Percentiles rank a stretch among this genome's conserved stretches.
These are phyloP conservation scores for Xylaria multiplex DNA, from an alignment of 2,329 filamentous ascomycete genomes.

Conservation along the genomic window DNA sequence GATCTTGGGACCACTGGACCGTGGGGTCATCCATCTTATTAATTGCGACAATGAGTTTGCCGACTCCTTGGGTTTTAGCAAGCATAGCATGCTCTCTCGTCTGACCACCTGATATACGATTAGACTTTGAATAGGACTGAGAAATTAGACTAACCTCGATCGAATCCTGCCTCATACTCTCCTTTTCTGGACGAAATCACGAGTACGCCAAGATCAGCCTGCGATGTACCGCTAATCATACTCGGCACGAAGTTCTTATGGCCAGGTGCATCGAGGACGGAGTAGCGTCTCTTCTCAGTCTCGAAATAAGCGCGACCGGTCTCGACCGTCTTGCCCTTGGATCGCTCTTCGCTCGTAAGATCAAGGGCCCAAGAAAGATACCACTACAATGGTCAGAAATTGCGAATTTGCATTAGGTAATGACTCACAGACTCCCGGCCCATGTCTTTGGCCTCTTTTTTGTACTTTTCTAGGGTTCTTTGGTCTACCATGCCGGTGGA, in stretches of 20 bases:
- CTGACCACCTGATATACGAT: conserved; percentile 91
- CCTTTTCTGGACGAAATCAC: conserved; percentile 97
- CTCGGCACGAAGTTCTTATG: conserved; percentile 98
- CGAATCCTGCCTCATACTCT: conserved; percentile 98
- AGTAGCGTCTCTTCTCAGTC: conserved; percentile 95
- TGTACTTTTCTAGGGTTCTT: conserved; percentile 84
- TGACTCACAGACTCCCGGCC: conserved; percentile 78
- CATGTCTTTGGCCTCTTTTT: conserved; percentile 93
- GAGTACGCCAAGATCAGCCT: conserved; percentile 92
- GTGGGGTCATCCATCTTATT: conserved; percentile 93
- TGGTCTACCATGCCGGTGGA: no score
- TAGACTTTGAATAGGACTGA: neutral
- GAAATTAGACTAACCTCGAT: conserved; percentile 52
- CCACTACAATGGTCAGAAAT: conserved; percentile 61
- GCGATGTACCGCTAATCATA: conserved; percentile 96
- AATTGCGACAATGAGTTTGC: conserved; percentile 65
- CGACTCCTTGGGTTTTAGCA: conserved; percentile 97
- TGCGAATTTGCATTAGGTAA: no score
- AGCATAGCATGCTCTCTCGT: conserved; percentile 97
- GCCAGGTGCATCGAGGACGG: conserved; percentile 93
- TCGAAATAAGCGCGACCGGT: conserved; percentile 97
- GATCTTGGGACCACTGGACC: conserved; percentile 92
- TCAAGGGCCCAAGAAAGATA: conserved; percentile 99
- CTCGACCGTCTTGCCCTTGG: conserved; percentile 98
- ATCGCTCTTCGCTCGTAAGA: conserved; percentile 93